Conservation (phyloP, 805 yeast genomes). For the Yarrowia sp. region DNA sequence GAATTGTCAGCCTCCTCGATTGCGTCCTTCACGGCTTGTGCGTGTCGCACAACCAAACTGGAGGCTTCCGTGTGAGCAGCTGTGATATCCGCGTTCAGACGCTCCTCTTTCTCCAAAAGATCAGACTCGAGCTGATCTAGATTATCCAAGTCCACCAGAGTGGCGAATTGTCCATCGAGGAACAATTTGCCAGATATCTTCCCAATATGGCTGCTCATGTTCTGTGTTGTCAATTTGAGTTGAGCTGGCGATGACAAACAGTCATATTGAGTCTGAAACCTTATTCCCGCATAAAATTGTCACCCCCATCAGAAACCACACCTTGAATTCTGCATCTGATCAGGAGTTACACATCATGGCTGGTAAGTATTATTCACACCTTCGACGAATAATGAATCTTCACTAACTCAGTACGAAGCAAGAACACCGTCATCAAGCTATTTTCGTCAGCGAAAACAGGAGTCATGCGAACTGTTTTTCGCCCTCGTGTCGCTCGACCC, state of each 20-base stretch:
- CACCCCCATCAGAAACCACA: not conserved
- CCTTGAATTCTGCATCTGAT: slow-evolving; percentile 7
- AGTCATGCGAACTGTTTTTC: slow-evolving; percentile 75
- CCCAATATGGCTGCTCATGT: slow-evolving; percentile 31
- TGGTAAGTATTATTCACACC: not conserved
- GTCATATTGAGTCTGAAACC: not conserved
- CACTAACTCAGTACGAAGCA: slow-evolving; percentile 54
- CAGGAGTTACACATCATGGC: slow-evolving; percentile 16
- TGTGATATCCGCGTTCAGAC: slow-evolving; percentile 1
- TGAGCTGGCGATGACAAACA: slow-evolving; percentile 12
- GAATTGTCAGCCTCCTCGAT: slow-evolving; percentile 21
- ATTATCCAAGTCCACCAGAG: slow-evolving; percentile 9
- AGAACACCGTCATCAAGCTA: slow-evolving; percentile 82
- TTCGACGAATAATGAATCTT: too few relatives aligned
- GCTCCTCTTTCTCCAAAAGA: slow-evolving; percentile 13
- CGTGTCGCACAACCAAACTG: slow-evolving; percentile 8
- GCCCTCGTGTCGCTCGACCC: slow-evolving; percentile 81
- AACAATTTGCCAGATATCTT: slow-evolving; percentile 20
- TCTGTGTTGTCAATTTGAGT: not conserved
- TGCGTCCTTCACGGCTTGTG: not conserved
- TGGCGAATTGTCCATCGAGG: slow-evolving; percentile 20
- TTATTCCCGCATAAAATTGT: slow-evolving; percentile 10
- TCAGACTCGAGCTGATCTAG: slow-evolving; percentile 8
- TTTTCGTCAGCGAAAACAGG: slow-evolving; percentile 93
- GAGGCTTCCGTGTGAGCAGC: slow-evolving; percentile 5